A percentile compares a stretch with the other conserved stretches of the same genome.
Conservation (phyloP, 257 asterid genomes). For the Petunia secreta region DNA sequence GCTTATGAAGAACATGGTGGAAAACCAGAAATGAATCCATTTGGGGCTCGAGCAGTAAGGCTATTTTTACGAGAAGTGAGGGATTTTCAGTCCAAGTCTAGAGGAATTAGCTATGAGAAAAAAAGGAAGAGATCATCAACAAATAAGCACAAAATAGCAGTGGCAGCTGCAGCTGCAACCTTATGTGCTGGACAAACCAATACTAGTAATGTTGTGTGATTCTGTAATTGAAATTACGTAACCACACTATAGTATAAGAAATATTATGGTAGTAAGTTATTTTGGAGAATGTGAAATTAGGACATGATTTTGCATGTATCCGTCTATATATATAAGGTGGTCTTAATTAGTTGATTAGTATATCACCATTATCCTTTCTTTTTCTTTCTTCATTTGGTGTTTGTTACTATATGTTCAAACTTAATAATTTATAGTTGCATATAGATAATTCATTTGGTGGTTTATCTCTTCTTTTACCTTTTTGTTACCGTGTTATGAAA, state of each 20-base stretch:
- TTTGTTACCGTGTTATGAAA: neutral
- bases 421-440: neutral
- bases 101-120: conserved; percentile 50
- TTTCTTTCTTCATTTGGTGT: neutral
- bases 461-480: neutral
- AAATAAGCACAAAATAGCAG: neutral
- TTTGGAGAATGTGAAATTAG: conserved; percentile 6
- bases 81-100: conserved; percentile 49
- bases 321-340: neutral
- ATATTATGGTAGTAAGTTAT: neutral
- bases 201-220: no score
- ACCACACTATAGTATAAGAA: neutral
- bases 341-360: neutral
- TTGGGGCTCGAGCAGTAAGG: conserved; percentile 45
- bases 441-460: neutral
- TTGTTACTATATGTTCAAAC: neutral
- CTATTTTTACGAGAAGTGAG: conserved; percentile 46
- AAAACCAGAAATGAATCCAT: conserved; percentile 44
- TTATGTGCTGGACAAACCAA: neutral
- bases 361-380: neutral
- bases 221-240: neutral
- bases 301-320: neutral
- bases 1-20: conserved; percentile 51
- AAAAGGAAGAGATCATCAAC: conserved; percentile 39
- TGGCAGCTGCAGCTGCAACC: neutral